These are phyloP conservation scores for Russula brevipes DNA, from an alignment of 768 basidiomycete species.

Conservation along the genomic window DNA sequence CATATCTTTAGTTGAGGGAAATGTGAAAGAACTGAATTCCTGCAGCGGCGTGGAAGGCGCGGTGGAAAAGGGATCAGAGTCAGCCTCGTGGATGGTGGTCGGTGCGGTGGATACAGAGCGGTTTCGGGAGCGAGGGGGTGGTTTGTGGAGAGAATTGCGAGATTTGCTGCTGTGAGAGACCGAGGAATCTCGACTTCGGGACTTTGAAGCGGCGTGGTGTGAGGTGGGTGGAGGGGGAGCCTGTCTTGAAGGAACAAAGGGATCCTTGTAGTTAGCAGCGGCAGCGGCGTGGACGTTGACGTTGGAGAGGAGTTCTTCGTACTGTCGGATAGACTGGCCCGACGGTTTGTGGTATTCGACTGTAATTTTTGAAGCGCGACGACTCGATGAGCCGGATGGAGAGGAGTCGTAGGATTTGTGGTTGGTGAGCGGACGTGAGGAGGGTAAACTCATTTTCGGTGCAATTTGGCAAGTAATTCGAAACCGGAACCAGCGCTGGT, in stretches of 20 bases:
- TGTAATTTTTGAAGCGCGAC: constrained; percentile 34
- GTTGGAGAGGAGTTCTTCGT: constrained; percentile 65
- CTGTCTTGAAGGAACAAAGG: constrained; percentile 41
- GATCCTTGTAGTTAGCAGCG: constrained; percentile 39
- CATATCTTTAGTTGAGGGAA: constrained; percentile 31
- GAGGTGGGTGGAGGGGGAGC: constrained; percentile 42
- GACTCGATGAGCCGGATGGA: constrained; percentile 15
- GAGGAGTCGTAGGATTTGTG: constrained; percentile 24
- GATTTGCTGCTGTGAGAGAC: constrained; percentile 29
- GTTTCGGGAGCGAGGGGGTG: constrained; percentile 32
- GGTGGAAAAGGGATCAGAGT: constrained; percentile 29
- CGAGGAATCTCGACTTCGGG: constrained; percentile 14
- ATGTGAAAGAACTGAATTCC: constrained; percentile 26
- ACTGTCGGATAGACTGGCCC: constrained; percentile 71
- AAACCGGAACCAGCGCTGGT: neutral
- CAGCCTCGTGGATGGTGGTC: constrained; percentile 41
- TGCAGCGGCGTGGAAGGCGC: constrained; percentile 32
- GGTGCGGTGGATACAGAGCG: constrained; percentile 32
- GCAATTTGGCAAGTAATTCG: constrained; percentile 6
- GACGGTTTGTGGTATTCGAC: constrained; percentile 75
- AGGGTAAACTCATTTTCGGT: constrained; percentile 21
- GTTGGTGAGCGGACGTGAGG: constrained; percentile 23
- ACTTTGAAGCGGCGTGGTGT: constrained; percentile 12
- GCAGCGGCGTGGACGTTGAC: constrained; percentile 52
- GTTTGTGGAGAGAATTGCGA: constrained; percentile 32